Base-by-base conservation (phyloP, 2,329 filamentous ascomycete genomes). In the Sordariomycetes sp. region DNA sequence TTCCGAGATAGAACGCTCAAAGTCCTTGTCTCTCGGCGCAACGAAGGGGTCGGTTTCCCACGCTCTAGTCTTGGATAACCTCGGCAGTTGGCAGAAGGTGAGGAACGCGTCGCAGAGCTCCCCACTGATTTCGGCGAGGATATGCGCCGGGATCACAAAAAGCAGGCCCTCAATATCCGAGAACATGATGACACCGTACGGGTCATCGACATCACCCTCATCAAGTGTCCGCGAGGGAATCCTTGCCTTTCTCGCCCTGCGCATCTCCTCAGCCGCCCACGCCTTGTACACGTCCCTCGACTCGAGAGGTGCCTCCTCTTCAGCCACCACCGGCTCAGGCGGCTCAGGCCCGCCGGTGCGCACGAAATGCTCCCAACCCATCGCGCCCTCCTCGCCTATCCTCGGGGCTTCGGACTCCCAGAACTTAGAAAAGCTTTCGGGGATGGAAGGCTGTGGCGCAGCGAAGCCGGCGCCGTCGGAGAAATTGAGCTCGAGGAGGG, bases 361-460 rank as follows among this genome's bases (percentile, higher is more conserved):
- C 15, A 72, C 68, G 62, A 76, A 84, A n/a, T 72, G 64, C 1
- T 64, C 67, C 90, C 90, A 96, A 1, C 90, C 90, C 60, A 76
- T 74, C 2, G 89, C 85, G 1, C 74, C 76, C 1, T 70, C 65
- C 63, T 97, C 92, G 10, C 92, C 92, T 57, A 96, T 79, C 6
- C 92, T 81, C 0, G 87, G 75, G 0, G 82, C 77, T 65, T 96
- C 92, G 58, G 84, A 88, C 59, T 96, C 90, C 94, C 94, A 97
- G 61, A 94, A 96, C 2, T 84, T 77, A 53, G 80, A 74, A 60
- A 96, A 87, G 0, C 66, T 65, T 2, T 69, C 65, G 10, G 55
- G 55, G 8, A 42, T 10, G 32, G 32, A 3, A 17, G 45, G 25
- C 15, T 50, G 20, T 17, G 55, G 48, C 25, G 35, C 50, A 17